These are phyloP conservation scores for Boletus reticulatus DNA, from an alignment of 768 basidiomycete genomes.

Conservation along the genomic window DNA sequence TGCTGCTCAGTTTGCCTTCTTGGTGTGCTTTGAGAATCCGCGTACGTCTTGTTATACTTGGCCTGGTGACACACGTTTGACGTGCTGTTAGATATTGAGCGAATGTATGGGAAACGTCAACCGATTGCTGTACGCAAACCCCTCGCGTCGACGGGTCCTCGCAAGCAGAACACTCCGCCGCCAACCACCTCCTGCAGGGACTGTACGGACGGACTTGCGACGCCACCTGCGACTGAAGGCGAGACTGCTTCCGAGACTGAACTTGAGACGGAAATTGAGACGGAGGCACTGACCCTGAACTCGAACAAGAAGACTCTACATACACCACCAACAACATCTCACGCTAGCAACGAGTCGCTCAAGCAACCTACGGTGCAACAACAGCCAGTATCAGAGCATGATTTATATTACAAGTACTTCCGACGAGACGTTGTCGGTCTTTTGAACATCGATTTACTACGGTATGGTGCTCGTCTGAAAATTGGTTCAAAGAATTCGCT, in stretches of 20 bases:
- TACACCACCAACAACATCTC: not conserved
- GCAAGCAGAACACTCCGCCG: slow-evolving; percentile 13
- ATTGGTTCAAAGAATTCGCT: slow-evolving; percentile 3
- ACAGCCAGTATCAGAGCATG: slow-evolving; percentile 67
- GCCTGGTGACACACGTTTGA: not conserved
- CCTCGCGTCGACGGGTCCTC: slow-evolving; percentile 31
- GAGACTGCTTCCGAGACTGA: slow-evolving; percentile 75
- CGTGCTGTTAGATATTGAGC: slow-evolving; percentile 70
- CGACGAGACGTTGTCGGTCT: slow-evolving; percentile 81
- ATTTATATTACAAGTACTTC: slow-evolving; percentile 89
- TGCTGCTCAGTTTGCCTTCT: slow-evolving; percentile 94
- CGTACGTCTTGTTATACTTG: slow-evolving; percentile 53
- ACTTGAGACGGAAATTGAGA: slow-evolving; percentile 59
- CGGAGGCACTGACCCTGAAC: slow-evolving; percentile 30
- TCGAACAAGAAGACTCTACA: not conserved
- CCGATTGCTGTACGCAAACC: slow-evolving; percentile 85
- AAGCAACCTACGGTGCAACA: not conserved
- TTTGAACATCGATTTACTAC: slow-evolving; percentile 77
- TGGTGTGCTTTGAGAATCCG: slow-evolving; percentile 95
- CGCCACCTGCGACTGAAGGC: slow-evolving; percentile 67
- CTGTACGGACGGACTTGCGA: slow-evolving; percentile 39
- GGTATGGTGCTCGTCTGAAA: slow-evolving; percentile 47
- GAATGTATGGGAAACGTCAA: slow-evolving; percentile 91
- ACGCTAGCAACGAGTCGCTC: slow-evolving; percentile 5
- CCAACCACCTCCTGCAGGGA: slow-evolving; percentile 17